Evolutionary conservation across 192 early-diverging fungal genomes (phyloP).

Genomic region (Gryganskiella cystojenkinii): DNA sequence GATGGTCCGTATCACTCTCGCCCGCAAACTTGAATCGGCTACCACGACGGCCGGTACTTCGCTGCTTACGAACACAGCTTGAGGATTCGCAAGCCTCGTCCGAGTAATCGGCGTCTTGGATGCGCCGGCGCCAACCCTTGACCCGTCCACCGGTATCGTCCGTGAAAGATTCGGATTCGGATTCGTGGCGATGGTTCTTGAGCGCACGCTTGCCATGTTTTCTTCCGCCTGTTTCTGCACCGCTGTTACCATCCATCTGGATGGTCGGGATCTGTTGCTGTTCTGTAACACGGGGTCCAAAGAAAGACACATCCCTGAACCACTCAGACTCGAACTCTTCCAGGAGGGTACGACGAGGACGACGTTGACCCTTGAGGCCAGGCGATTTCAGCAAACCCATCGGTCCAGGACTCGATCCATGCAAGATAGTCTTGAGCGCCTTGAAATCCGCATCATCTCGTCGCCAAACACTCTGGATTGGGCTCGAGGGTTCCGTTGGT

Average conservation of each 20-base stretch:
- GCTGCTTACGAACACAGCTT: conserved; percentile 43
- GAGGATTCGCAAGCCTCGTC: conserved; percentile 45
- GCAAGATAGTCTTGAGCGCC: conserved; percentile 46
- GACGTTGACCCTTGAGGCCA: conserved; percentile 25
- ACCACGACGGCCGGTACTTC: background rate
- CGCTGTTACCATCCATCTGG: conserved; percentile 3
- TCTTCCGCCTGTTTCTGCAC: conserved; percentile 27
- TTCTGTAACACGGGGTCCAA: conserved; percentile 30
- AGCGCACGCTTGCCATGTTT: conserved; percentile 5
- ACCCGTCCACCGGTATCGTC: conserved; percentile 42
- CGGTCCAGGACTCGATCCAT: conserved; percentile 22
- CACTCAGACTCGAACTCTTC: conserved; percentile 64
- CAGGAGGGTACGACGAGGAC: conserved; percentile 50
- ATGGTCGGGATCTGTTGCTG: conserved; percentile 11
- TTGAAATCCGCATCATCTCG: conserved; percentile 42
- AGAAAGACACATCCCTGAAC: conserved; percentile 51
- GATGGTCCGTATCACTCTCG: conserved; percentile 29
- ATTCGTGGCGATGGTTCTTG: conserved; percentile 46
- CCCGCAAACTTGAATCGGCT: conserved; percentile 16
- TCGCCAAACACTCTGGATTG: conserved; percentile 34
- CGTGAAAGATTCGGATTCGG: conserved; percentile 41
- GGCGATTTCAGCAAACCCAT: conserved; percentile 31
- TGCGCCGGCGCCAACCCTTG: conserved; percentile 43
- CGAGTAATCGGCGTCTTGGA: conserved; percentile 25
- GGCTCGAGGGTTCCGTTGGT: conserved; percentile 33